Percentiles rank a stretch among this genome's conserved stretches.
These are phyloP conservation scores for Cutaneotrichosporon cavernicola DNA, from an alignment of 1,284 basidiomycete species.

Conservation along the genomic window DNA sequence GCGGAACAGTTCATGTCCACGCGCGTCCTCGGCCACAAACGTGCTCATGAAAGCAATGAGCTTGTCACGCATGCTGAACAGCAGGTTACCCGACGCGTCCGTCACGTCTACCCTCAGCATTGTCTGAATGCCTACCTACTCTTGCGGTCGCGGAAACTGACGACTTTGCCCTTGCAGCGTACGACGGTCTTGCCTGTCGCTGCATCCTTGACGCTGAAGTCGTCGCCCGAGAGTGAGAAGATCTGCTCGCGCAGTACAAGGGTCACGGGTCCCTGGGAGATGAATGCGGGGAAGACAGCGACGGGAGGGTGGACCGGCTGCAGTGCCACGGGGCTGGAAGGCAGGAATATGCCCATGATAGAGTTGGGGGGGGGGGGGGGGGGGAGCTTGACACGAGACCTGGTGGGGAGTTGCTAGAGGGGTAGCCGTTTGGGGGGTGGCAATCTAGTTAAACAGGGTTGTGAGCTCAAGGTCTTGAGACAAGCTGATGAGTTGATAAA, in stretches of 20 bases:
- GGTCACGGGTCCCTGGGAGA: slow-evolving; percentile 36
- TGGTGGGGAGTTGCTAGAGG: too few relatives aligned
- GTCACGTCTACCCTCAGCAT: slow-evolving; percentile 36
- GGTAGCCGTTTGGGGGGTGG: not conserved
- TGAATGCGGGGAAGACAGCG: slow-evolving; percentile 38
- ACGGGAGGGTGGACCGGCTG: slow-evolving; percentile 44
- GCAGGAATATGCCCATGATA: slow-evolving; percentile 38
- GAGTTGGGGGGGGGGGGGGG: not conserved
- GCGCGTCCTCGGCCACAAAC: slow-evolving; percentile 36
- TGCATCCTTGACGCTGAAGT: slow-evolving; percentile 45
- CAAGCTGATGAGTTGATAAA: too few relatives aligned
- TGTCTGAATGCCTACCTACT: slow-evolving; percentile 24
- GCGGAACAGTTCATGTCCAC: slow-evolving; percentile 40
- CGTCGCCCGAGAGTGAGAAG: slow-evolving; percentile 47
- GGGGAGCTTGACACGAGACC: not conserved
- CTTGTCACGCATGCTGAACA: slow-evolving; percentile 46
- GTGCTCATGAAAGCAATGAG: slow-evolving; percentile 38
- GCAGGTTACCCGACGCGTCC: slow-evolving; percentile 36
- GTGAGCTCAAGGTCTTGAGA: not conserved
- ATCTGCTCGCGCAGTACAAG: slow-evolving; percentile 49
- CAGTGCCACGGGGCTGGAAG: slow-evolving; percentile 29
- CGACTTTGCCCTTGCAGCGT: slow-evolving; percentile 37
- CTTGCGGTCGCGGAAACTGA: slow-evolving; percentile 47
- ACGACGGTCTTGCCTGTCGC: slow-evolving; percentile 38
- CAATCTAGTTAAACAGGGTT: too few relatives aligned